Evolutionary conservation across 768 basidiomycete species (phyloP), one percentile per base, ranked within the genome.

Genomic region (Pulveroboletus sp.): DNA sequence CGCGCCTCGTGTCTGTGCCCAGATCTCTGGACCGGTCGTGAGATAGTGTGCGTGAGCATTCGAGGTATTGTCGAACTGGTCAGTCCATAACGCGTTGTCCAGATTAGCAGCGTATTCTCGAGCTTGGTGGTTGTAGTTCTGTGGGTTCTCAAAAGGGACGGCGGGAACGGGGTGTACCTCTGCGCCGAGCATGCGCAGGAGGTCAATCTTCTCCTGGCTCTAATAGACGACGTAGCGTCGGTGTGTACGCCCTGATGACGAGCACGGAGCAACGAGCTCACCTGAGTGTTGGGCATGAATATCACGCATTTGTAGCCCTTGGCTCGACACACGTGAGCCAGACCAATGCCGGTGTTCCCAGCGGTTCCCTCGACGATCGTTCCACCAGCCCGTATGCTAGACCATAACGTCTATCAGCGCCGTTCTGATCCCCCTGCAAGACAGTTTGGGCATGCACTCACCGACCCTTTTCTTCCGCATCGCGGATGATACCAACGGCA

Each of bases 191-290:
- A 99, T 95, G 47, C 85, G 84, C 48, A 99, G 76, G 27, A 99
- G 82, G 69, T 99, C 95, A 47, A 98, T 96, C 75, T 99, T 99
- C 66, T 99, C 95, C 73, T 95, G 93, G 65, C 89, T 93, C 87
- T 96, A 17, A 61, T 28, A 4, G 15, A 27, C 14, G 18, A n/a
- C 26, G 39, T 13, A n/a, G 13, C 18, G 39, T 46, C 37, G 32
- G 15, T n/a, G 37, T 26, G 32, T 15, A 26, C 11, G 24, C 4
- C 7, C 35, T 3, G 14, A 32, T 2, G 15, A 17, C 2, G n/a
- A 43, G 32, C 2, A 38, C 6, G n/a, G 35, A 11, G 4, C 1
- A n/a, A 35, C 11, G 18, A 47, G 47, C 71, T 37, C 47, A 83
- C 89, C 78, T 96, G 89, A 5, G 86, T 92, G 67, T 96, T 76